phyloP scores from a whole-genome alignment of 306 rosid genomes.

The Malus sieversii region DNA sequence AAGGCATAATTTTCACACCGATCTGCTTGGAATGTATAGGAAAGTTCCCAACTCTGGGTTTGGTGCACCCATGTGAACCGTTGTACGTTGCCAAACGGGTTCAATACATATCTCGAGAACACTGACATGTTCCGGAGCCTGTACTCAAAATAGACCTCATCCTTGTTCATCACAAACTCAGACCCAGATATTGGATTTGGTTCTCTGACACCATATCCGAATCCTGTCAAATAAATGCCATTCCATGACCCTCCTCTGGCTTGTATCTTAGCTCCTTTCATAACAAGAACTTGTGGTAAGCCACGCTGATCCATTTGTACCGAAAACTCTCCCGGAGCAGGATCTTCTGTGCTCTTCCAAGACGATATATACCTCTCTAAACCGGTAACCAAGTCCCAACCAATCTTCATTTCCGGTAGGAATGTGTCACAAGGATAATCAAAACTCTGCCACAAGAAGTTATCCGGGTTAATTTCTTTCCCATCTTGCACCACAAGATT shows the following conservation, averaged over 20 bases:
- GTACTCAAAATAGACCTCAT: conserved; percentile 31
- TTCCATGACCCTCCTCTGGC: not conserved
- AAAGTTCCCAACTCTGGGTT: not conserved
- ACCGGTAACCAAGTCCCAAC: conserved; percentile 32
- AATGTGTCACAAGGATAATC: not conserved
- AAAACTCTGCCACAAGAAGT: not conserved
- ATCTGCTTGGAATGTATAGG: not conserved
- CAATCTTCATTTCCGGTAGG: conserved; percentile 15
- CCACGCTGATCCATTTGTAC: not conserved
- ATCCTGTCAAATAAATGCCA: too few relatives aligned
- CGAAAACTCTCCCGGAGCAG: conserved; percentile 35
- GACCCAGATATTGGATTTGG: conserved; percentile 14
- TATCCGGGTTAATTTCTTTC: not conserved
- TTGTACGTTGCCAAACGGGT: conserved; percentile 13
- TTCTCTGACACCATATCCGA: not conserved
- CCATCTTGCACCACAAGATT: too few relatives aligned
- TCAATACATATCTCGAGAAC: conserved; percentile 36
- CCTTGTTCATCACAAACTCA: conserved; percentile 18
- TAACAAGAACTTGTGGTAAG: conserved; percentile 22
- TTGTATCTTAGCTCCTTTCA: conserved; percentile 24
- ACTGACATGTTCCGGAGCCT: conserved; percentile 14
- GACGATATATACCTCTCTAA: conserved; percentile 17
- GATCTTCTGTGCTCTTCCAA: conserved; percentile 42
- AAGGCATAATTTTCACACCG: conserved; percentile 32
- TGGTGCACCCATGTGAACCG: not conserved